Base-by-base conservation (phyloP, 2,329 filamentous ascomycete genomes). In the Hyphodiscus sp. region DNA sequence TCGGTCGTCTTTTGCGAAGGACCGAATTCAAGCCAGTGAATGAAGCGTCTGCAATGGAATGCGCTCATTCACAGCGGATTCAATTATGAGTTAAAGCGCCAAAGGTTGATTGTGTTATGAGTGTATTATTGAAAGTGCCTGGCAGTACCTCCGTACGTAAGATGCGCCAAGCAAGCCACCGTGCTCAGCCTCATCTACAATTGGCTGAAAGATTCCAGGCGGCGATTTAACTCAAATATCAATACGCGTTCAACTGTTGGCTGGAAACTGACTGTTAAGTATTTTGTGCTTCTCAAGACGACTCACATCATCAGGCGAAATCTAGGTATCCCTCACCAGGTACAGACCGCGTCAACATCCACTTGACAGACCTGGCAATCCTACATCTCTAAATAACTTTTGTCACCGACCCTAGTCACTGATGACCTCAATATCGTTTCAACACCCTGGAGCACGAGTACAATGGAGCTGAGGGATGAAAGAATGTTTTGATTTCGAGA, bases 111-210 rank as follows among this genome's bases (percentile, higher is more conserved):
- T 44, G 50, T 20, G 20, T 49, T 44, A 50, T 20, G 20, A 54
- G 41, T 13, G 41, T 47, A 20, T 45, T 19, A 47, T 38, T 19
- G 42, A 51, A n/a, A 45, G 41, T 52, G 53, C 41, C 46, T 48
- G 30, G 46, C n/a, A n/a, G 41, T 48, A 57, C 50, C 52, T 57
- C n/a, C n/a, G 41, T 48, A 57, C 50, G 54, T 57, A 53, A 47
- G 19, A 43, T 41, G 46, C 50, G 49, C 47, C 49, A 51, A 56
- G 52, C 50, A 41, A 57, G 50, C 55, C 49, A 45, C 55, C 45
- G 44, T 30, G 49, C 45, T 52, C 49, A 54, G 57, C 54, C 57
- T 56, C 57, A 54, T 15, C 20, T 20, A 30, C 11, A 30, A 41
- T 45, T 52, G 49, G n/a, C 19, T 20, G 41, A 49, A 15, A 45